phyloP scores from a whole-genome alignment of 441 rosid species.

The Syzygium malaccense region DNA sequence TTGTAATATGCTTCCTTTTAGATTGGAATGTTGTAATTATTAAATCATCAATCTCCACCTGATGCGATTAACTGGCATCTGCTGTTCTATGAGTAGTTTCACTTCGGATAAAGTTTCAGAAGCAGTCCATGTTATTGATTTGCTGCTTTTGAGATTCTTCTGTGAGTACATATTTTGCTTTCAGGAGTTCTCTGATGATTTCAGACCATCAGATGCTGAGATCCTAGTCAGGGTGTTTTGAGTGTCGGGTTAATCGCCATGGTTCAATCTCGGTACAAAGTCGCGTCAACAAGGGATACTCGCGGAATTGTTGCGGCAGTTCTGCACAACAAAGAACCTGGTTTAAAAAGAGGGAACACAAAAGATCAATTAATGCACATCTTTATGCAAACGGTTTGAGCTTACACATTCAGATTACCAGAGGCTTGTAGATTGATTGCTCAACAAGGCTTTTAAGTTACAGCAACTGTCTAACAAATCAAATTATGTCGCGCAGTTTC shows the following conservation, averaged over 20 bases:
- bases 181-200: background rate
- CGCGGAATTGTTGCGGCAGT: background rate
- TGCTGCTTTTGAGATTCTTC: background rate
- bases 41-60: background rate
- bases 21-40: conserved; percentile 10
- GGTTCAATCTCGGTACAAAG: background rate
- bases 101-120: background rate
- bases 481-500: background rate
- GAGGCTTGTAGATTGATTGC: background rate
- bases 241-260: background rate
- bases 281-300: background rate
- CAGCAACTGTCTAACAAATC: background rate
- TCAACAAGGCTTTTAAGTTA: background rate
- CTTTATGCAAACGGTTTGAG: background rate
- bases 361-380: background rate
- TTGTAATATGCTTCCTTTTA: conserved; percentile 19
- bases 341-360: background rate
- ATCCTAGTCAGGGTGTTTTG: background rate
- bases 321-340: background rate
- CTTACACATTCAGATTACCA: background rate
- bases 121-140: background rate
- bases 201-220: background rate
- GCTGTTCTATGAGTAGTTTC: background rate
- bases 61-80: background rate
- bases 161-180: background rate